These are phyloP conservation scores for Penicillium canariense DNA, from an alignment of 495 filamentous ascomycete species.

Conservation along the genomic window DNA sequence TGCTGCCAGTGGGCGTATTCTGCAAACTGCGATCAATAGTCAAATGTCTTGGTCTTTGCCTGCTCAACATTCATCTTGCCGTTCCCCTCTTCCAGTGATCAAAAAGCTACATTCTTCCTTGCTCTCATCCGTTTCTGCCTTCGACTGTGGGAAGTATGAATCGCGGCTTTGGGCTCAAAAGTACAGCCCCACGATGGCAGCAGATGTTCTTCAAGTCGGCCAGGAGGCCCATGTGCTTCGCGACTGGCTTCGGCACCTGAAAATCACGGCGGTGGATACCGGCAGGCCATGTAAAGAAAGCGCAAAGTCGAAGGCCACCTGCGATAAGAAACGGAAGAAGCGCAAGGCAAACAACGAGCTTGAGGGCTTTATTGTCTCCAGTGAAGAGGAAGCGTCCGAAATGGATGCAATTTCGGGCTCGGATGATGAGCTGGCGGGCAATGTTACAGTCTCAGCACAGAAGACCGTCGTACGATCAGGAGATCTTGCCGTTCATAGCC, in stretches of 20 bases:
- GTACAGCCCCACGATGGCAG: constrained; percentile 70
- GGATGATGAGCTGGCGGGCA: constrained; percentile 53
- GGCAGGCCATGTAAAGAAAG: constrained; percentile 47
- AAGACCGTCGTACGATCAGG: constrained; percentile 65
- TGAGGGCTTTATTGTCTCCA: constrained; percentile 82
- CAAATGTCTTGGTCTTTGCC: constrained; percentile 31
- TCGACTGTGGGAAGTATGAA: constrained; percentile 78
- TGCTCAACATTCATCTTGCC: constrained; percentile 1
- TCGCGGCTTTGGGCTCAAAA: constrained; percentile 76
- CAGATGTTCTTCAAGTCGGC: constrained; percentile 74
- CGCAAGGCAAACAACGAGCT: constrained; percentile 66
- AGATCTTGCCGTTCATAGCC: constrained; percentile 39
- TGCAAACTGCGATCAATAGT: constrained; percentile 33
- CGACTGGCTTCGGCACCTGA: constrained; percentile 80
- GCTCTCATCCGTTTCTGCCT: constrained; percentile 62
- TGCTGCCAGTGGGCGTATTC: constrained; percentile 33
- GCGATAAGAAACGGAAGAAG: constrained; percentile 53
- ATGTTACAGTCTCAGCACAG: constrained; percentile 39
- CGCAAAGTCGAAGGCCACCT: constrained; percentile 43
- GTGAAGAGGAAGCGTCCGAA: constrained; percentile 75
- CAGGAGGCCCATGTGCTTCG: constrained; percentile 67
- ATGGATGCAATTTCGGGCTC: constrained; percentile 70
- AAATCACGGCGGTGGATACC: constrained; percentile 68
- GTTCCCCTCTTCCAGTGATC: constrained; percentile 47
- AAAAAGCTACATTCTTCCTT: constrained; percentile 59